Percentiles rank a stretch among this genome's conserved stretches.
These are phyloP conservation scores for Pleurotus cornucopiae DNA, from an alignment of 768 basidiomycete species.

Conservation along the genomic window DNA sequence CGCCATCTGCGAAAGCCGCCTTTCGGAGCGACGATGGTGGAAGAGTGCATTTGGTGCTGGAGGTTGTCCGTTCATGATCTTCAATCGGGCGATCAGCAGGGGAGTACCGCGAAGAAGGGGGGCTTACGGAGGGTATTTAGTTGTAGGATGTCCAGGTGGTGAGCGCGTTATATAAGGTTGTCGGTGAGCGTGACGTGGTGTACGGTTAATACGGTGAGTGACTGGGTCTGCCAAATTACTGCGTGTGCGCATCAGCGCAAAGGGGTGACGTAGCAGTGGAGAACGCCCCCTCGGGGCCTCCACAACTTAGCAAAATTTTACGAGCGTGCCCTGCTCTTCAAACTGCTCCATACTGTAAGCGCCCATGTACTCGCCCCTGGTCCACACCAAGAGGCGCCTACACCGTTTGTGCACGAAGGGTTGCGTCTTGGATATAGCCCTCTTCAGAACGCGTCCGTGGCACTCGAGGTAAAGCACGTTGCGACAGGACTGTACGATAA, in stretches of 20 bases:
- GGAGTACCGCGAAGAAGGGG: no score
- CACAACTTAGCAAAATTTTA: neutral
- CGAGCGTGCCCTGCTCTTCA: neutral
- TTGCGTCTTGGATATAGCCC: neutral
- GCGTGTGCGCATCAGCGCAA: no score
- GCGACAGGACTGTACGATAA: neutral
- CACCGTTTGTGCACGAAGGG: neutral
- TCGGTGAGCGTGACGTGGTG: no score
- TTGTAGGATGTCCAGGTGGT: no score
- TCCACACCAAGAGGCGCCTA: neutral
- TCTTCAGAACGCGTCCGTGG: slow-evolving; percentile 2
- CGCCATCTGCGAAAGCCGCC: slow-evolving; percentile 42
- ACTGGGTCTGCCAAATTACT: no score
- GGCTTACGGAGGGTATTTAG: no score
- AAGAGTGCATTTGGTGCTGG: slow-evolving; percentile 13
- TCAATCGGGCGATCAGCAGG: no score
- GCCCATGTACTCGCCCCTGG: neutral
- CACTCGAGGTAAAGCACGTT: neutral
- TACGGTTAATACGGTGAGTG: no score
- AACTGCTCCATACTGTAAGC: neutral
- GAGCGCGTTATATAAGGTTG: no score
- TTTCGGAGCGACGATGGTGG: slow-evolving; percentile 38
- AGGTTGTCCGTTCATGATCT: no score
- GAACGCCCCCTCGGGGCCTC: neutral
- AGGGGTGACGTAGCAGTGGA: no score